These are phyloP conservation scores for Zoysia matrella DNA, from an alignment of 202 grass and related monocot genomes.

Conservation along the genomic window DNA sequence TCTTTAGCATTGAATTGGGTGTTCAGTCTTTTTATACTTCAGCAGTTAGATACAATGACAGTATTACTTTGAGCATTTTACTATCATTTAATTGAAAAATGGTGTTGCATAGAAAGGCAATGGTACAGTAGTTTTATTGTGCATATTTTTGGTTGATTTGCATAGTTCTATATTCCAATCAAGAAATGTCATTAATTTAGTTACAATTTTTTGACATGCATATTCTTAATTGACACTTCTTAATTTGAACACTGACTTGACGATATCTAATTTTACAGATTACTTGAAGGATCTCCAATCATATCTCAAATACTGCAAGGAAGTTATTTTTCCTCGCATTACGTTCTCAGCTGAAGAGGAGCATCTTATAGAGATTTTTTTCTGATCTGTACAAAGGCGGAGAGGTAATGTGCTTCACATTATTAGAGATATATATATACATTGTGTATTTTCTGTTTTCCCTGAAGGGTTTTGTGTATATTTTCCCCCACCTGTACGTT, in stretches of 20 bases:
- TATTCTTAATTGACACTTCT: neutral
- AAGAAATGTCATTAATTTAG: conserved; percentile 9
- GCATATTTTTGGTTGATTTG: neutral
- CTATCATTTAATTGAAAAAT: neutral
- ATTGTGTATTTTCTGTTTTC: no score
- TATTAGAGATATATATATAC: no score
- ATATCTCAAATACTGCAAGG: conserved; percentile 86
- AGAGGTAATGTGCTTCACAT: conserved; percentile 57
- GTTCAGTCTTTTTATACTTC: no score
- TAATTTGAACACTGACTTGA: neutral
- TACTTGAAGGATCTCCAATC: conserved; percentile 64
- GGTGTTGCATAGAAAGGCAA: conserved; percentile 8
- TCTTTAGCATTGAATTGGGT: no score
- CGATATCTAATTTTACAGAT: conserved; percentile 54
- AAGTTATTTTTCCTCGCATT: conserved; percentile 76
- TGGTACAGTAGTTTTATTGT: neutral
- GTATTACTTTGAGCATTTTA: no score
- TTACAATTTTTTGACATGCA: conserved; percentile 21
- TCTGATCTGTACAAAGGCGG: conserved; percentile 62
- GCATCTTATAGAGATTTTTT: conserved; percentile 7
- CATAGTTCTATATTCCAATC: neutral
- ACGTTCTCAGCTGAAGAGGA: conserved; percentile 54
- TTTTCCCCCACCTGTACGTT: no score
- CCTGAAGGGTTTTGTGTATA: no score
- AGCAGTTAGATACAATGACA: no score